Conservation (phyloP, 169 alveolate species). For the Plasmodium cynomolgi region DNA sequence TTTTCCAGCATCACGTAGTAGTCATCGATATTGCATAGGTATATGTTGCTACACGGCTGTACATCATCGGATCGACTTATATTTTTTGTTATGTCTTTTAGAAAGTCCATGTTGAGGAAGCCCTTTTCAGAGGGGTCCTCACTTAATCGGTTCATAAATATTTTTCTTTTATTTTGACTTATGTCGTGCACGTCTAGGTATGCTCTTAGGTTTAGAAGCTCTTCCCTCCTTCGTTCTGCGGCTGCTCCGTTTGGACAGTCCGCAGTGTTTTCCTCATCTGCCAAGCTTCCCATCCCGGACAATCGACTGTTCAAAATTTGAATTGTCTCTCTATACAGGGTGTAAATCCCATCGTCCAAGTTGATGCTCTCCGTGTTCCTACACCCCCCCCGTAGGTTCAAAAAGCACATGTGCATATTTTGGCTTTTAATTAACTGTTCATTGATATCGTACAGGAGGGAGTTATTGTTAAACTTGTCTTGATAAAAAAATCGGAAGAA, state of each 20-base stretch:
- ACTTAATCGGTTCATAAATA: conserved; percentile 6
- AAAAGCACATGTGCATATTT: conserved; percentile 15
- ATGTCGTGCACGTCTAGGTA: conserved; percentile 38
- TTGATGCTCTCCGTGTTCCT: background rate
- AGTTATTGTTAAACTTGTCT: conserved; percentile 11
- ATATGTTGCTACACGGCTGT: conserved; percentile 11
- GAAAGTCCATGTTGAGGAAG: conserved; percentile 22
- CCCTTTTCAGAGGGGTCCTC: conserved; percentile 17
- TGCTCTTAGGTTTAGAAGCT: background rate
- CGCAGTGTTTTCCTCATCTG: background rate
- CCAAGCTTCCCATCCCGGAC: background rate
- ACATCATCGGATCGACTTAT: background rate
- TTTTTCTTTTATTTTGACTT: conserved; percentile 37
- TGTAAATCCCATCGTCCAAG: conserved; percentile 4
- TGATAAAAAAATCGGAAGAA: conserved; percentile 1
- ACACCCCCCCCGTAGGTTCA: background rate
- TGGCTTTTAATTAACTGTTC: conserved; percentile 13
- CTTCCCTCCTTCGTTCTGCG: background rate
- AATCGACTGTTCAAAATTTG: background rate
- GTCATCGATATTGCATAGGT: conserved; percentile 26
- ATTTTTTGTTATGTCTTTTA: conserved; percentile 47
- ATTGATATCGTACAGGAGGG: conserved; percentile 31
- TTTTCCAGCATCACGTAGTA: conserved; percentile 41
- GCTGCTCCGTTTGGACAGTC: background rate
- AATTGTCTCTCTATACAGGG: conserved; percentile 13